phyloP scores from a whole-genome alignment of 352 stramenopile species.

The Globisporangium uncinulatum region DNA sequence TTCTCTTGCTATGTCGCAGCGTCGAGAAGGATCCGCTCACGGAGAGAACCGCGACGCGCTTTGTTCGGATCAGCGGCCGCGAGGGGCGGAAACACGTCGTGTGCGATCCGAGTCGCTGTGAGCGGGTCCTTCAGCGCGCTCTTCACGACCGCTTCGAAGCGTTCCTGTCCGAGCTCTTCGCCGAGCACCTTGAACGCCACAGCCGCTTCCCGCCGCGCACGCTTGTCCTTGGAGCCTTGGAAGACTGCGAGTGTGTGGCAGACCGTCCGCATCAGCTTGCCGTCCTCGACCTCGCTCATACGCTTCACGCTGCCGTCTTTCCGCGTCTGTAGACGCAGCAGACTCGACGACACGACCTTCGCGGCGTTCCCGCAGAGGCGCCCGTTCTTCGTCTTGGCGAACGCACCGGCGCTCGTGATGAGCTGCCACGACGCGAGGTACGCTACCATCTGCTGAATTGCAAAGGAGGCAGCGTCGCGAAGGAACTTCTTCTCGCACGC shows the following conservation, averaged over 20 bases:
- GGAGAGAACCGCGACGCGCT: slow-evolving; percentile 22
- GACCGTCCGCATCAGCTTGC: slow-evolving; percentile 11
- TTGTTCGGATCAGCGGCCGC: not conserved
- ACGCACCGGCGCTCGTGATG: slow-evolving; percentile 27
- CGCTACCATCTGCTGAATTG: slow-evolving; percentile 29
- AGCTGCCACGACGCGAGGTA: slow-evolving; percentile 38
- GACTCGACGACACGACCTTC: slow-evolving; percentile 28
- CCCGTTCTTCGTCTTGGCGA: slow-evolving; percentile 52
- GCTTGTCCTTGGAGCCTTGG: slow-evolving; percentile 40
- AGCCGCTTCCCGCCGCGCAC: slow-evolving; percentile 31
- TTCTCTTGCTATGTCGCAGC: slow-evolving; percentile 3
- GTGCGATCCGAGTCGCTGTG: slow-evolving; percentile 26
- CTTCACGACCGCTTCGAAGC: slow-evolving; percentile 25
- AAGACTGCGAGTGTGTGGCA: slow-evolving; percentile 39
- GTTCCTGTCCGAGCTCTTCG: slow-evolving; percentile 24
- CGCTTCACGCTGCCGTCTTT: slow-evolving; percentile 4
- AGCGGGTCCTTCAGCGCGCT: slow-evolving; percentile 25
- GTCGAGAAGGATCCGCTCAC: slow-evolving; percentile 25
- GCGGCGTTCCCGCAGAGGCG: slow-evolving; percentile 51
- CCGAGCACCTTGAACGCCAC: slow-evolving; percentile 37
- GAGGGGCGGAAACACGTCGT: slow-evolving; percentile 26
- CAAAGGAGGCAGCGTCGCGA: slow-evolving; percentile 41
- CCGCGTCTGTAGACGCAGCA: slow-evolving; percentile 19
- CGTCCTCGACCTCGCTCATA: slow-evolving; percentile 1
- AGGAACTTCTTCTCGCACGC: slow-evolving; percentile 74